phyloP scores from a whole-genome alignment of 768 basidiomycete genomes.

The Kwoniella heveanensis region DNA sequence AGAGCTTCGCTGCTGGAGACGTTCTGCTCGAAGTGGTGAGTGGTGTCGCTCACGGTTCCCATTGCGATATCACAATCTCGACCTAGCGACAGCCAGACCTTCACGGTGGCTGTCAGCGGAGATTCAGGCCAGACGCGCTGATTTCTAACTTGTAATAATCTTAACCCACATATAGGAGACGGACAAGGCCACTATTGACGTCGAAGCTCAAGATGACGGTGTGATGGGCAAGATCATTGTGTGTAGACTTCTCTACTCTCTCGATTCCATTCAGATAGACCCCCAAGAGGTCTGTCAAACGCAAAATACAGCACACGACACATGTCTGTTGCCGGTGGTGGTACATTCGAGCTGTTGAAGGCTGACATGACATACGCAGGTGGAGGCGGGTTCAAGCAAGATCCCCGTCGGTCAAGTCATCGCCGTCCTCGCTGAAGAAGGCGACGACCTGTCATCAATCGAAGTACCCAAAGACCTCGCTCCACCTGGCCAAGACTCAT shows the following conservation, averaged over 20 bases:
- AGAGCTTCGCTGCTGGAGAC: conserved; percentile 76
- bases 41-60: conserved; percentile 20
- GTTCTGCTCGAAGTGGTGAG: conserved; percentile 87
- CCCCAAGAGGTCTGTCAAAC: too few species aligned
- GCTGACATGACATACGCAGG: too few species aligned
- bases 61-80: too few species aligned
- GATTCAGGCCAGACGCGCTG: too few species aligned
- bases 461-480: conserved; percentile 58
- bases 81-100: too few species aligned
- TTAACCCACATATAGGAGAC: conserved; percentile 38
- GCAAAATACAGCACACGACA: too few species aligned
- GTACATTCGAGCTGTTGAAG: background rate
- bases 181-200: conserved; percentile 58
- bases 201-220: conserved; percentile 57
- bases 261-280: too few species aligned
- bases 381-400: conserved; percentile 76
- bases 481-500: conserved; percentile 16
- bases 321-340: too few species aligned
- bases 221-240: conserved; percentile 57
- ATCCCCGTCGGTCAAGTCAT: conserved; percentile 85
- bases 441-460: conserved; percentile 88
- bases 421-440: conserved; percentile 90
- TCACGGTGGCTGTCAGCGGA: too few species aligned
- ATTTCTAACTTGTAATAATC: too few species aligned
- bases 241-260: conserved; percentile 11